Conservation (phyloP, 2,329 filamentous ascomycete genomes). For the Xylaria sp. region DNA sequence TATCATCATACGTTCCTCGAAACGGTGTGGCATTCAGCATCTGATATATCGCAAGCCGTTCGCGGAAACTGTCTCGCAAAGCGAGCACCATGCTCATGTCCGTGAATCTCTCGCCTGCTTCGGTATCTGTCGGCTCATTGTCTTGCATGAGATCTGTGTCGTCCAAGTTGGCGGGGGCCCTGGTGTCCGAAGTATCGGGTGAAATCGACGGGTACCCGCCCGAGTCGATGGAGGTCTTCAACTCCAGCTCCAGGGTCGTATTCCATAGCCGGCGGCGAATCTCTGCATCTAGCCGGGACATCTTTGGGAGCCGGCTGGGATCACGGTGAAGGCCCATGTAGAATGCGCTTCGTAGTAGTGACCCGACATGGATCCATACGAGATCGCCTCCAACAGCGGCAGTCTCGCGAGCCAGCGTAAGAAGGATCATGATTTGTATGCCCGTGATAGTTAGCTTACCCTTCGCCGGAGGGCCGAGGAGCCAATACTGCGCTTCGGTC, state of each 20-base stretch:
- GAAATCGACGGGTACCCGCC: constrained; percentile 57
- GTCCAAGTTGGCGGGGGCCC: constrained; percentile 55
- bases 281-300: constrained; percentile 56
- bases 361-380: constrained; percentile 57
- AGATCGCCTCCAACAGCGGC: constrained; percentile 56
- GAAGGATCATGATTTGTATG: constrained; percentile 59
- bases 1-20: constrained; percentile 49
- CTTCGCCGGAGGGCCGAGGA: constrained; percentile 54
- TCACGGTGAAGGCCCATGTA: constrained; percentile 65
- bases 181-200: constrained; percentile 55
- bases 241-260: constrained; percentile 59
- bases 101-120: constrained; percentile 45
- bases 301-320: constrained; percentile 54
- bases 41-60: constrained; percentile 49
- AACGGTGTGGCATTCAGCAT: constrained; percentile 52
- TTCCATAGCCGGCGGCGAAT: constrained; percentile 63
- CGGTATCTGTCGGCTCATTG: constrained; percentile 32
- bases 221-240: constrained; percentile 57
- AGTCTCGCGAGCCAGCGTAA: constrained; percentile 55
- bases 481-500: constrained; percentile 58
- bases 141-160: constrained; percentile 57
- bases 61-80: constrained; percentile 49
- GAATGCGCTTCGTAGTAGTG: constrained; percentile 59
- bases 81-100: constrained; percentile 58
- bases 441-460: constrained; percentile 53